Base-by-base conservation (phyloP, 176 grass and related monocot genomes). In the Thinopyrum elongatum region DNA sequence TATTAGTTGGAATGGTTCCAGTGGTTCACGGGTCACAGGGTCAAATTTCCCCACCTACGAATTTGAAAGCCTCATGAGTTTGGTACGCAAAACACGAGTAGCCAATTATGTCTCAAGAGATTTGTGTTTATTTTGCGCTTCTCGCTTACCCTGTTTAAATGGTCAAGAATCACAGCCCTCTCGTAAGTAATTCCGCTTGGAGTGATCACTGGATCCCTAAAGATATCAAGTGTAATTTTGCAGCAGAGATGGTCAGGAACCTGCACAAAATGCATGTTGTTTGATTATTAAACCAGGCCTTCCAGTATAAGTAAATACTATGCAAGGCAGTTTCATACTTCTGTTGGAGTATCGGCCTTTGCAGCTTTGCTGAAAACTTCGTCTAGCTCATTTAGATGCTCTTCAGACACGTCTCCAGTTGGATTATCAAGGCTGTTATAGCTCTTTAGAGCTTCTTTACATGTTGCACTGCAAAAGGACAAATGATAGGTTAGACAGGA, bases 171-270 rank as follows among this genome's bases (percentile, higher is more conserved):
- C 59, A 88, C 86, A 44, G 90, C 88, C 64, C 88, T 92, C 83
- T 98, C 94, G 60, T 98, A 98, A 42, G 97, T 95, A 67, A 98
- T 65, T 81, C 96, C 96, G 8, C 90, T 94, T 80, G 93, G 96
- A 44, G 93, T 92, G 79, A 95, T 92, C 70, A 98, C 97, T 35
- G 97, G 97, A 70, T 98, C 97, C 61, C 90, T 83, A 60, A 91
- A 92, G 78, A 98, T 76, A 61, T 98, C 90, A 33, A 95, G 93
- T 49, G 94, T 98, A 78, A 98, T 95, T 85, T 98, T 98, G 90
- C 97, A 98, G 39, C 92, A 96, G 25, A 98, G 89, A 86, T 98
- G 90, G 33, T 94, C 97, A 62, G 97, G 97, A 74, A 98, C 92
- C 97, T 98, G 86, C 73, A 89, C 60, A 67, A 30, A 80, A 57